phyloP scores from a whole-genome alignment of 2,329 filamentous ascomycete genomes.

The Nakataea oryzae region DNA sequence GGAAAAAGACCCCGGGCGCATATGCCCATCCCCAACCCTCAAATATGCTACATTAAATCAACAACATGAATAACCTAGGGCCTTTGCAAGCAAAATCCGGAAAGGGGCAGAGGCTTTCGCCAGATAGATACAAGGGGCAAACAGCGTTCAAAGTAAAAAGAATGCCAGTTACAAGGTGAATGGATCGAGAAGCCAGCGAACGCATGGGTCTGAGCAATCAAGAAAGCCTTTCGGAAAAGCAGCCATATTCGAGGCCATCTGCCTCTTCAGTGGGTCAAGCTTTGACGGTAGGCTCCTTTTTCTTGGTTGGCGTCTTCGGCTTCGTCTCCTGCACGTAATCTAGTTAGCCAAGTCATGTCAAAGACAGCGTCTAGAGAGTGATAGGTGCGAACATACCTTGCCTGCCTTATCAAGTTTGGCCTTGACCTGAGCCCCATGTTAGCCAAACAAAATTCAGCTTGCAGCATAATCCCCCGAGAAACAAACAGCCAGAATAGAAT shows the following conservation, averaged over 20 bases:
- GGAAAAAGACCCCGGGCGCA: not conserved
- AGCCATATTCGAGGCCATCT: not conserved
- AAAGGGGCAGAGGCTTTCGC: no score
- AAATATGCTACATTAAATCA: not conserved
- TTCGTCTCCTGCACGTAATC: not conserved
- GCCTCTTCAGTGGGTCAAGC: not conserved
- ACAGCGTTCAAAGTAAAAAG: no score
- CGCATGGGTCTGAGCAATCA: not conserved
- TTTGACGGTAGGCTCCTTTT: not conserved
- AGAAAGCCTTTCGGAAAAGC: not conserved
- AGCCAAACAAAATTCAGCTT: not conserved
- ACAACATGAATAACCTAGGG: no score
- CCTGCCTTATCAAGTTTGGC: slow-evolving; percentile 6
- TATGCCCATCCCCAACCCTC: not conserved
- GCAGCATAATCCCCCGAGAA: not conserved
- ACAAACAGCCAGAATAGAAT: not conserved
- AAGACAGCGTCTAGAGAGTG: no score
- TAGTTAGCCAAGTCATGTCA: not conserved
- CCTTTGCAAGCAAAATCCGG: no score
- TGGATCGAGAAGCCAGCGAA: no score
- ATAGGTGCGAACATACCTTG: not conserved
- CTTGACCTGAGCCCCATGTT: slow-evolving; percentile 15
- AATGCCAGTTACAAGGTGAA: no score
- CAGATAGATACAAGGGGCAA: no score
- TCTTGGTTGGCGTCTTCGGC: not conserved